phyloP scores from a whole-genome alignment of 176 grass and related monocot genomes.

The Phyllostachys edulis region DNA sequence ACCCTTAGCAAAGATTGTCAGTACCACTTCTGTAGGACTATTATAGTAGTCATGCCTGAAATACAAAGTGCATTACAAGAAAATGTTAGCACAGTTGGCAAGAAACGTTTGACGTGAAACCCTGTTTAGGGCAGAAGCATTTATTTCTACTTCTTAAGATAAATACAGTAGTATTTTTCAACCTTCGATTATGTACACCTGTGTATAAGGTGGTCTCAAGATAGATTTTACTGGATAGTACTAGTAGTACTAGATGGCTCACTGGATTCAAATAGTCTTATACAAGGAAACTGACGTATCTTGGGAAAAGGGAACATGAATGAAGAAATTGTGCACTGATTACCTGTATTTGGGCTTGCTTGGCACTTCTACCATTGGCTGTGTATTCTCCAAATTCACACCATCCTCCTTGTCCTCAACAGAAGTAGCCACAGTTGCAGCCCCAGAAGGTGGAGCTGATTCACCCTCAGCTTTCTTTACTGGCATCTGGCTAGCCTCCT shows the following conservation, averaged over 20 bases:
- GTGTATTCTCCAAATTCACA: conserved; percentile 25
- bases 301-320: neutral
- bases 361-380: conserved; percentile 46
- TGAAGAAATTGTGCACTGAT: neutral
- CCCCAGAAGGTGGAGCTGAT: conserved; percentile 21
- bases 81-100: neutral
- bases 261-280: neutral
- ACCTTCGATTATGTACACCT: neutral
- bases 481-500: conserved; percentile 46
- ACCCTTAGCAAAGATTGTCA: conserved; percentile 80
- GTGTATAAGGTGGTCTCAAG: conserved; percentile 1
- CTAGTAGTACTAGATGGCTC: neutral
- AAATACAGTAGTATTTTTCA: neutral
- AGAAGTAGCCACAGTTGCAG: conserved; percentile 13
- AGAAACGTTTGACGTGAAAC: neutral
- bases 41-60: conserved; percentile 88
- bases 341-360: conserved; percentile 82
- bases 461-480: conserved; percentile 29
- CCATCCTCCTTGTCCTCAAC: conserved; percentile 31
- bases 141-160: neutral
- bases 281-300: neutral
- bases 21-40: conserved; percentile 58
- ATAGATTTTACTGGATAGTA: neutral
- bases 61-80: conserved; percentile 9
- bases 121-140: neutral